Evolutionary conservation across 495 filamentous ascomycete genomes (phyloP).

Genomic region (Hamigera avellanea): DNA sequence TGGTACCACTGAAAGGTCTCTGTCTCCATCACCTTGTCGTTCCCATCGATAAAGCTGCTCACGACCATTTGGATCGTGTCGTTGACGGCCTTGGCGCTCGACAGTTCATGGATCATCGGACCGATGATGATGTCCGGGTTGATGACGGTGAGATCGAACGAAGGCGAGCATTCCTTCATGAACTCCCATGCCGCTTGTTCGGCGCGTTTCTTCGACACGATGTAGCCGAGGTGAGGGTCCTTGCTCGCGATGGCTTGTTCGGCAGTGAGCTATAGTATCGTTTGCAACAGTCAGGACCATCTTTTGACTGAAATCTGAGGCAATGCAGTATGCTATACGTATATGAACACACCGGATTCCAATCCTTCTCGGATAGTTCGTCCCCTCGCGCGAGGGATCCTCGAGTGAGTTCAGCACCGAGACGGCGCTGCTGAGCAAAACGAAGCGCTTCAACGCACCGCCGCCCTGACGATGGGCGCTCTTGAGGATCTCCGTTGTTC

Average conservation of each 20-base stretch:
- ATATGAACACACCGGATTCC: slow-evolving; percentile 18
- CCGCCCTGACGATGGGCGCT: slow-evolving; percentile 13
- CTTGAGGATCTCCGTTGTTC: slow-evolving; percentile 17
- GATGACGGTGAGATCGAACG: slow-evolving; percentile 25
- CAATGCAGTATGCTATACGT: too few relatives aligned
- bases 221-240: slow-evolving; percentile 19
- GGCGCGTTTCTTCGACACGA: slow-evolving; percentile 21
- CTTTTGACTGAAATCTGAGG: too few relatives aligned
- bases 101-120: slow-evolving; percentile 20
- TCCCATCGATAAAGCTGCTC: slow-evolving; percentile 22
- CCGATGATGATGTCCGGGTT: slow-evolving; percentile 24
- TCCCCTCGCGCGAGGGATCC: slow-evolving; percentile 11
- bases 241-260: slow-evolving; percentile 16
- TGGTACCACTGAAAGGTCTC: slow-evolving; percentile 18
- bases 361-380: slow-evolving; percentile 25
- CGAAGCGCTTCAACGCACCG: slow-evolving; percentile 17
- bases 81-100: slow-evolving; percentile 13
- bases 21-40: slow-evolving; percentile 11
- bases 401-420: slow-evolving; percentile 16
- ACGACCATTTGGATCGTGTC: slow-evolving; percentile 21
- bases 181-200: slow-evolving; percentile 29
- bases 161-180: slow-evolving; percentile 16
- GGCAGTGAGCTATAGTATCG: slow-evolving; percentile 13
- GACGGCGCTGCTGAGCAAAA: slow-evolving; percentile 17
- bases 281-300: slow-evolving; percentile 1